Evolutionary conservation across 2,329 filamentous ascomycete genomes (phyloP).

Genomic region (Hymenoscyphus albidus): DNA sequence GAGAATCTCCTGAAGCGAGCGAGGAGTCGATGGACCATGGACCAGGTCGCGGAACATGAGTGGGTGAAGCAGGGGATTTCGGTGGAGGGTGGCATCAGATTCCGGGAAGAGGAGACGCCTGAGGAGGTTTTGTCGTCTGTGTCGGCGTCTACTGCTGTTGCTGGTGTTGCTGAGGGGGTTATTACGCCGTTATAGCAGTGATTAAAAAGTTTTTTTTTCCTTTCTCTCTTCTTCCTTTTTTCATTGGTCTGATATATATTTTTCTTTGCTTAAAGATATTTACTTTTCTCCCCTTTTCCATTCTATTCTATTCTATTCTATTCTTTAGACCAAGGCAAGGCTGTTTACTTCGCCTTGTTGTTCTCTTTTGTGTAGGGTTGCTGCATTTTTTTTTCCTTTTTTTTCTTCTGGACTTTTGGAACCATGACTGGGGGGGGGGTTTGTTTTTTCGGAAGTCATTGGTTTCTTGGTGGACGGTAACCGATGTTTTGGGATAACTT

Average conservation of each 20-base stretch:
- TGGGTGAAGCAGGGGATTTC: constrained; percentile 76
- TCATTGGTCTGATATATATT: neutral
- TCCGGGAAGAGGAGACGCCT: constrained; percentile 48
- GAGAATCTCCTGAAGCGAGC: constrained; percentile 82
- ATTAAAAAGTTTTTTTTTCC: neutral
- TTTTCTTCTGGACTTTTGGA: too few species aligned
- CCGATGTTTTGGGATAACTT: too few species aligned
- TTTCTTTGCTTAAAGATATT: too few species aligned
- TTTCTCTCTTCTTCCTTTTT: neutral
- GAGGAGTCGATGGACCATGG: constrained; percentile 70
- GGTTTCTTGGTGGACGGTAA: neutral
- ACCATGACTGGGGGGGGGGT: too few species aligned
- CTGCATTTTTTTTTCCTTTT: neutral
- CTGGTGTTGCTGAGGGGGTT: constrained; percentile 7
- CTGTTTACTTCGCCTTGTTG: too few species aligned
- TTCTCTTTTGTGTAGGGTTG: too few species aligned
- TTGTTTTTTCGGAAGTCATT: too few species aligned
- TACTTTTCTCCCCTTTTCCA: too few species aligned
- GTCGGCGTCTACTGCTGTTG: neutral
- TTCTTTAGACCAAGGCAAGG: too few species aligned
- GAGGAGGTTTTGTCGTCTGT: constrained; percentile 21
- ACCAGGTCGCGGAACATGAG: constrained; percentile 64
- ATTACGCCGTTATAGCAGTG: constrained; percentile 18
- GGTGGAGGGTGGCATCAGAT: constrained; percentile 59
- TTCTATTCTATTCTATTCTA: too few species aligned